These are phyloP conservation scores for Cyberlindnera japonica DNA, from an alignment of 805 yeast genomes.

Conservation along the genomic window DNA sequence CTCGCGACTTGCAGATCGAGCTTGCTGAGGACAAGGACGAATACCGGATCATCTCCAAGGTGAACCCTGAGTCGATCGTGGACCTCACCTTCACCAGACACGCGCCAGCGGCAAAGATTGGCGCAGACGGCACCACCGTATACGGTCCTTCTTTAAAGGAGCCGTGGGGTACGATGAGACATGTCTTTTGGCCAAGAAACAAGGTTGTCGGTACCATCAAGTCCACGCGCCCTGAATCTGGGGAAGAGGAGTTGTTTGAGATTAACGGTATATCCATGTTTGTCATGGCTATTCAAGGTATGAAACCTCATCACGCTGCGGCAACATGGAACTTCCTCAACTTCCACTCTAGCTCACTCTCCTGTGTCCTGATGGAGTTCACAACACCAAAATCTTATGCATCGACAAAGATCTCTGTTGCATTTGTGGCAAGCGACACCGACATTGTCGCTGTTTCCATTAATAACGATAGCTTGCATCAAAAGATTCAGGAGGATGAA, in stretches of 20 bases:
- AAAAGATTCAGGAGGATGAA: constrained; percentile 50
- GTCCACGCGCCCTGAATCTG: constrained; percentile 31
- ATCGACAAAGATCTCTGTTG: constrained; percentile 73
- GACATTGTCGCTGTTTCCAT: constrained; percentile 63
- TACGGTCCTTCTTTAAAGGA: constrained; percentile 80
- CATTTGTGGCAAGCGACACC: constrained; percentile 63
- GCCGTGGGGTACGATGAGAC: constrained; percentile 99
- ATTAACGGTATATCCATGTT: constrained; percentile 57
- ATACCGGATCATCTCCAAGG: constrained; percentile 59
- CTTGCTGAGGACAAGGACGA: constrained; percentile 49
- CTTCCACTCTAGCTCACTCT: constrained; percentile 71
- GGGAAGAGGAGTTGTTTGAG: constrained; percentile 28
- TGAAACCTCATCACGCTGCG: constrained; percentile 99
- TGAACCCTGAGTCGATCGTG: constrained; percentile 64
- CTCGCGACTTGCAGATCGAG: constrained; percentile 65
- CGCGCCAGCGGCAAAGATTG: constrained; percentile 84
- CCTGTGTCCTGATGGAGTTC: constrained; percentile 91
- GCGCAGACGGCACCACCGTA: constrained; percentile 77
- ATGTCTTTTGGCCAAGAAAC: constrained; percentile 94
- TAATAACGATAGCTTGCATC: constrained; percentile 61
- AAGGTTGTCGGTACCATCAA: constrained; percentile 60
- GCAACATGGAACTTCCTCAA: constrained; percentile 92
- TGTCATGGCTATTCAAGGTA: constrained; percentile 96
- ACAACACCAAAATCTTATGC: constrained; percentile 92
- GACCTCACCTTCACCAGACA: constrained; percentile 60